Base-by-base conservation (phyloP, 805 yeast species). In the Brettanomyces naardenensis region DNA sequence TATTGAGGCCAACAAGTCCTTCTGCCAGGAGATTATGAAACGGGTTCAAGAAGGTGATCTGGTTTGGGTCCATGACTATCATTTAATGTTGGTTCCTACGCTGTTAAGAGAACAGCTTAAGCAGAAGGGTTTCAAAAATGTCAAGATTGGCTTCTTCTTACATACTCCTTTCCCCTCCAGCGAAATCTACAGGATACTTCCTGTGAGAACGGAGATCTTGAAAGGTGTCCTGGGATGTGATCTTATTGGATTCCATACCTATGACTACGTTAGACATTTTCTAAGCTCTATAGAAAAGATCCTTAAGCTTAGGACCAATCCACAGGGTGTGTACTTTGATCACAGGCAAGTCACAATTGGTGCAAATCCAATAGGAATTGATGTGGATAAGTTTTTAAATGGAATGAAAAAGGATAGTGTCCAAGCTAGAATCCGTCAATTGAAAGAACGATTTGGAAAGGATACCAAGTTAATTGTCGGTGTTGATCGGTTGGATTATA, bases 341-440 rank as follows among this genome's bases (percentile, higher is more conserved):
- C 84, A 86, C 21, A 67, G 90, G 36, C 75, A 76, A 43, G 90
- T 92, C 33, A 75, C 77, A 21, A 87, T 92, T 26, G 96, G 97
- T 19, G 97, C 97, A 0, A 90, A 89, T 72, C 98, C 99, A n/a
- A 92, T 92, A 48, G 99, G 99, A 41, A 92, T 92, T 43, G 98
- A 92, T 54, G 95, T 88, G 18, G 95, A 87, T 41, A 86, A 85
- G 48, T 92, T 92, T 58, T 64, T 81, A 13, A 83, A 78, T 18
- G 97, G 95, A 0, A 61, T 92, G 47, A 67, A 77, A 46, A 70
- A 73, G 42, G 71, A 67, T 1, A 51, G 64, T 4, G 97, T 89
- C 4, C 68, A 73, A 32, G 58, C 73, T 20, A 71, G 98, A 49
- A 77, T 90, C 41, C 51, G 61, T 25, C 75, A 73, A 40, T 65